Evolutionary conservation across 495 filamentous ascomycete species (phyloP), one percentile per base, ranked within the genome.

Genomic region (Ascodesmis nigricans): DNA sequence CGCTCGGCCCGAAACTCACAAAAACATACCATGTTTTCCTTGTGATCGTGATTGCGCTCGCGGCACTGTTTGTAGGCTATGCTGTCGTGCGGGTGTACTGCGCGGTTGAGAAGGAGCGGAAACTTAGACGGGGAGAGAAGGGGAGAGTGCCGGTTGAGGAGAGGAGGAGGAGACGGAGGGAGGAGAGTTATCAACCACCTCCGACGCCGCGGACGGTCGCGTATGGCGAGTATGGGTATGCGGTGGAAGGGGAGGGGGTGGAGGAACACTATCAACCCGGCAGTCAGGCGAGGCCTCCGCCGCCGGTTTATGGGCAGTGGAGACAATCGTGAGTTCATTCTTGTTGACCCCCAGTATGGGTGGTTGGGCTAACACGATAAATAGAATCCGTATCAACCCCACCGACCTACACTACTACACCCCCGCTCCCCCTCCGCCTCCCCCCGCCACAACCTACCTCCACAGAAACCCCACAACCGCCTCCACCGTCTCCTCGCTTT

Each of bases 261-360:
- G 69, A 29, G 60, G 71, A 63, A 36, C 52, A 64, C 44, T 4
- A 22, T 37, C 21, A 36, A 33, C 18, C 43, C 26, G 11, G 43
- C 47, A 21, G 18, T 40, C 20, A 61, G 57, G 40, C 57, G 60
- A 18, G 52, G 58, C 0, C 58, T 62, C 72, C 77, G 10, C 81
- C 81, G 21, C 81, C 81, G 10, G 78, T 79, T n/a, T 91, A 91
- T 54, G 81, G 80, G 1, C 50, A 77, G 6, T 91, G 79, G 80
- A 69, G 52, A 78, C 72, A 52, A 76, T 87, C 57, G 76, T 81
- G 67, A 53, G 73, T 71, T 31, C 17, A 11, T 8, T 22, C 20
- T 33, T 10, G 39, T 22, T 9, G 6, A 18, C 31, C 17, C 28
- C 3, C n/a, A 19, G 17, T 2, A 4, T 4, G 9, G 6, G 5